Percentiles rank a stretch among this genome's conserved stretches.
phyloP scores from a whole-genome alignment of 208 protist genomes.

The Leishmania turanica region DNA sequence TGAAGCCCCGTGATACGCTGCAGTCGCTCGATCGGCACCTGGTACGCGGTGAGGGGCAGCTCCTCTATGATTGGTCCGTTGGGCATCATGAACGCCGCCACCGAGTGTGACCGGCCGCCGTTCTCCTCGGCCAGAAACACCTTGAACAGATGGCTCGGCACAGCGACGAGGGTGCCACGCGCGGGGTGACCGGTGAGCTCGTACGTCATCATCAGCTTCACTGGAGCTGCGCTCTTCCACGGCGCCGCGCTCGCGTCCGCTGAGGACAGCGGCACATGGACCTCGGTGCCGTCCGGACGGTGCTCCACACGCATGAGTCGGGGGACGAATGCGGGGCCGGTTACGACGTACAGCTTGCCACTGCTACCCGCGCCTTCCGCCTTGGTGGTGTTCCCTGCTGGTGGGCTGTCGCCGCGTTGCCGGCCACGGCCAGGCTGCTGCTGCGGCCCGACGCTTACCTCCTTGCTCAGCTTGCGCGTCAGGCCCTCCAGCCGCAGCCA shows the following conservation, averaged over 20 bases:
- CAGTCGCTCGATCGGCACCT: constrained; percentile 58
- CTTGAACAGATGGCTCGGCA: constrained; percentile 89
- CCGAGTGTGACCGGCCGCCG: constrained; percentile 31
- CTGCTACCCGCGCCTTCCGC: constrained; percentile 4
- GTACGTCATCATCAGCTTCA: constrained; percentile 54
- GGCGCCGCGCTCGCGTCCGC: background rate
- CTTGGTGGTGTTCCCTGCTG: constrained; percentile 6
- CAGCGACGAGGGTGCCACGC: constrained; percentile 49
- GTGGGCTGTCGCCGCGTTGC: background rate
- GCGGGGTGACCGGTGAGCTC: constrained; percentile 56
- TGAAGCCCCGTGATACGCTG: constrained; percentile 70
- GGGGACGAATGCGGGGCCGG: constrained; percentile 68
- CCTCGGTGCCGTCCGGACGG: constrained; percentile 25
- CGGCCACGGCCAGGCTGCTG: constrained; percentile 7
- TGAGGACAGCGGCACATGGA: constrained; percentile 26
- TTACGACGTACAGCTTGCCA: constrained; percentile 47
- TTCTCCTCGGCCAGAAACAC: constrained; percentile 60
- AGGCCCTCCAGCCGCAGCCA: constrained; percentile 83
- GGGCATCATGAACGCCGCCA: constrained; percentile 79
- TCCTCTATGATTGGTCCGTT: constrained; percentile 73
- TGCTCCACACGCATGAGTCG: constrained; percentile 44
- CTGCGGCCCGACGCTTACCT: constrained; percentile 26
- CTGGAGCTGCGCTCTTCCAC: constrained; percentile 15
- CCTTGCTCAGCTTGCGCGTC: constrained; percentile 43
- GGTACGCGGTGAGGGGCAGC: constrained; percentile 68